Evolutionary conservation across 2,329 filamentous ascomycete species (phyloP).

Genomic region (Cordyceps pruinosa): DNA sequence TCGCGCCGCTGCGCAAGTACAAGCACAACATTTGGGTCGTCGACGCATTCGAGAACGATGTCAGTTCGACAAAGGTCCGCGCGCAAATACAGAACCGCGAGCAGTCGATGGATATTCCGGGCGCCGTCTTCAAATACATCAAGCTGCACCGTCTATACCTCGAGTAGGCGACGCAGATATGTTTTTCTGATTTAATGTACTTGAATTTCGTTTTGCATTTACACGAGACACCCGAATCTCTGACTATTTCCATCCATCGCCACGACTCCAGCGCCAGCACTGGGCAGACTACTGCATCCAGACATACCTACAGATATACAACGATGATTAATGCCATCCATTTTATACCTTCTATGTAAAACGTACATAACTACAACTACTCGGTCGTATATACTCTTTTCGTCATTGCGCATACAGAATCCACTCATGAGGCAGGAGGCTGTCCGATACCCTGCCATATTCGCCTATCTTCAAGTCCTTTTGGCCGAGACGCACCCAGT

Average conservation of each 20-base stretch:
- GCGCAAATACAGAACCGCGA: conserved; percentile 65
- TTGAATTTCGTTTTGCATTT: background rate
- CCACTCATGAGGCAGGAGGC: background rate
- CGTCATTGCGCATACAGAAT: conserved; percentile 11
- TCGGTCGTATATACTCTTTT: background rate
- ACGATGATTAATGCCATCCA: conserved; percentile 4
- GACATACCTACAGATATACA: conserved; percentile 1
- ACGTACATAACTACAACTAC: background rate
- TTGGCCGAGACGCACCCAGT: conserved; percentile 23
- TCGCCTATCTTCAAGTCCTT: conserved; percentile 14
- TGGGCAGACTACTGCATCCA: conserved; percentile 1
- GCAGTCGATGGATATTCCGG: conserved; percentile 71
- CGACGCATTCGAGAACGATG: conserved; percentile 51
- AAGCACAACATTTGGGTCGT: conserved; percentile 84
- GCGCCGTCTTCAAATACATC: conserved; percentile 69
- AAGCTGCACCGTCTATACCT: conserved; percentile 57
- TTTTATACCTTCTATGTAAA: conserved; percentile 8
- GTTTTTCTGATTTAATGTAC: background rate
- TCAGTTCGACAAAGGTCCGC: conserved; percentile 76
- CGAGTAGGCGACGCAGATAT: conserved; percentile 13
- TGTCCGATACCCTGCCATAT: background rate
- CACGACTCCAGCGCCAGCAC: conserved; percentile 3
- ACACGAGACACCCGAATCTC: background rate
- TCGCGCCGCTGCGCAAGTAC: conserved; percentile 74
- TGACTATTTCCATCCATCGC: background rate